These are phyloP conservation scores for Aphanomyces euteiches DNA, from an alignment of 352 stramenopile species.

Conservation along the genomic window DNA sequence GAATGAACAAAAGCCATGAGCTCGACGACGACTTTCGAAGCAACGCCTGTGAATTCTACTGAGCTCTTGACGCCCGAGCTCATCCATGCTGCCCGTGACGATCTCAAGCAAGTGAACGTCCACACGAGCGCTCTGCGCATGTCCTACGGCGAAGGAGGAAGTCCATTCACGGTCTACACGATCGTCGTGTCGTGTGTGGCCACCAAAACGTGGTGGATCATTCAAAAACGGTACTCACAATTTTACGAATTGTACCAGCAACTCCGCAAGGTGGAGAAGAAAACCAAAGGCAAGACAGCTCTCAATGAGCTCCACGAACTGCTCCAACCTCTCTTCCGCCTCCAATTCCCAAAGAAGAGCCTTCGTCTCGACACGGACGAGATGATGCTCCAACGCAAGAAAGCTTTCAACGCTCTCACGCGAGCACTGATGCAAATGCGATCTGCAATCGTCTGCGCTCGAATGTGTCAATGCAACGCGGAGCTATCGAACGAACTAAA, in stretches of 20 bases:
- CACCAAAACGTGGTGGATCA: constrained; percentile 82
- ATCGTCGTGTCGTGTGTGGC: constrained; percentile 84
- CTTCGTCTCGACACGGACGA: constrained; percentile 7
- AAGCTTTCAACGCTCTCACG: neutral
- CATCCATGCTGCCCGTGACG: too few relatives aligned
- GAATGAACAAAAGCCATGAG: too few relatives aligned
- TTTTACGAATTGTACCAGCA: constrained; percentile 77
- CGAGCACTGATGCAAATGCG: neutral
- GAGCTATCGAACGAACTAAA: neutral
- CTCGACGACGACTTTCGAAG: too few relatives aligned
- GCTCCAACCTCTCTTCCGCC: neutral
- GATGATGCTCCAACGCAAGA: neutral
- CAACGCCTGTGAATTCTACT: too few relatives aligned
- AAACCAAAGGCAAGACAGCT: neutral
- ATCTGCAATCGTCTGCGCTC: constrained; percentile 1
- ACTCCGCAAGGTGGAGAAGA: constrained; percentile 41
- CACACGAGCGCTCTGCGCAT: constrained; percentile 1
- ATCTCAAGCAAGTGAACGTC: neutral
- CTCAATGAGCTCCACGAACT: neutral
- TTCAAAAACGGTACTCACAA: constrained; percentile 83
- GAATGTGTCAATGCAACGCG: neutral
- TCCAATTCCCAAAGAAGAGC: constrained; percentile 23
- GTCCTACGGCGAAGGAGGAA: constrained; percentile 26
- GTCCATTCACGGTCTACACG: constrained; percentile 73
- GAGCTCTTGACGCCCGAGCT: too few relatives aligned